Base-by-base conservation (phyloP, 345 rosid genomes). In the Gossypium turneri region DNA sequence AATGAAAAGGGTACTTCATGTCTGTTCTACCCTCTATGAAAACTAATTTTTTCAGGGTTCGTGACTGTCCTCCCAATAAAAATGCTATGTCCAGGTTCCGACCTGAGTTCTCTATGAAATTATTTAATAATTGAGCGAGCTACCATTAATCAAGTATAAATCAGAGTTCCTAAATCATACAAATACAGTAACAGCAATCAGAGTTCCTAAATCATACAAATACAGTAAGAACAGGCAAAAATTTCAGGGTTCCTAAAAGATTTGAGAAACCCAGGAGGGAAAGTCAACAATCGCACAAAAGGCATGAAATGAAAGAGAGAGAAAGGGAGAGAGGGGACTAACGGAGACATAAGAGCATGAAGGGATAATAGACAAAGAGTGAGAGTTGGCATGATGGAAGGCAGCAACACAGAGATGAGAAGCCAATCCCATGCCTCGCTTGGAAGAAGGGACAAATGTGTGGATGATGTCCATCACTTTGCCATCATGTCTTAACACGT, bases 341-440 rank as follows among this genome's bases (percentile, higher is more conserved):
- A 88, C 97, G 56, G 95, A 94, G 75, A 94, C 90, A 47, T 94
- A 90, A 66, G 98, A 86, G 88, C 97, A 94, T 19, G 95, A 75
- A 60, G 98, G 97, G 74, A 88, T 77, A 76, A 92, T 48, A 77
- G 88, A 83, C 45, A 94, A 22, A 73, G 95, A 87, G 72, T 87
- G 82, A 27, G 92, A 78, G 12, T 88, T 80, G 81, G 95, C 97
- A 81, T 89, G 94, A 72, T 78, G 75, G 77, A 94, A 86, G 60
- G 97, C 95, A 1, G 97, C 97, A 74, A 83, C 72, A 57, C 92
- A 90, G 79, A 92, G 97, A 61, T 79, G 92, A 24, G 97, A 90
- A 80, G 97, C 98, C 82, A 92, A 56, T 50, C 98, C 97, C 77
- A 86, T 68, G 25, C 98, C 97, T 75, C 97, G 82, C 83, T 90